These are phyloP conservation scores for Fusarium virguliforme DNA, from an alignment of 2,329 filamentous ascomycete species.

Conservation along the genomic window DNA sequence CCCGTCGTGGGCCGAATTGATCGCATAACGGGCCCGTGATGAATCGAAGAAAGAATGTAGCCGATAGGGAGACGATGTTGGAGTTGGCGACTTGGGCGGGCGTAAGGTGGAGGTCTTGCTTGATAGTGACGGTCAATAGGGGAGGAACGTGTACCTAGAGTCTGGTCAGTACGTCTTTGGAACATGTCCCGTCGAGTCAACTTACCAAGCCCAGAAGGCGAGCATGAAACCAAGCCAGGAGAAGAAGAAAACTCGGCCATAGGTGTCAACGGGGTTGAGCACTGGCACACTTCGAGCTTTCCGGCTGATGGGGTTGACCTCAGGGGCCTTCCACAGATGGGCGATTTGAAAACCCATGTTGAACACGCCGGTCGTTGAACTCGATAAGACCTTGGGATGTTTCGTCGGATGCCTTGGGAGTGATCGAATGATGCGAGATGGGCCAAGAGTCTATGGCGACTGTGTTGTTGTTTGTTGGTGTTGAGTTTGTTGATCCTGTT, in stretches of 20 bases:
- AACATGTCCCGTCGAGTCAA: conserved; percentile 5
- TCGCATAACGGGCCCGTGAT: conserved; percentile 89
- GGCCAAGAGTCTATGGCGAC: conserved; percentile 8
- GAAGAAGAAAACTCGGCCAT: conserved; percentile 93
- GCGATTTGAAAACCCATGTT: conserved; percentile 53
- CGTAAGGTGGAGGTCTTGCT: conserved; percentile 81
- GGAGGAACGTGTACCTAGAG: conserved; percentile 83
- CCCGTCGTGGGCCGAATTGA: conserved; percentile 83
- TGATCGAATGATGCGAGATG: not conserved
- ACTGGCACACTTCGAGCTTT: conserved; percentile 87
- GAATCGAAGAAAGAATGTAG: conserved; percentile 80
- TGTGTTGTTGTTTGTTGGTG: conserved; percentile 36
- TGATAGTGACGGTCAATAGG: conserved; percentile 83
- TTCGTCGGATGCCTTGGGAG: conserved; percentile 3
- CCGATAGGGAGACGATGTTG: conserved; percentile 86
- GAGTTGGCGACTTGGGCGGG: conserved; percentile 85
- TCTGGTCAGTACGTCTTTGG: conserved; percentile 27
- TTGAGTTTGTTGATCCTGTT: conserved; percentile 30
- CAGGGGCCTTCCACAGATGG: conserved; percentile 65
- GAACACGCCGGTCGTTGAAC: conserved; percentile 12
- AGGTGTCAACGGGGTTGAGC: conserved; percentile 83
- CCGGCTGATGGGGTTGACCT: conserved; percentile 86
- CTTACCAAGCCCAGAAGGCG: conserved; percentile 86
- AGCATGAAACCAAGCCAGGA: conserved; percentile 90
- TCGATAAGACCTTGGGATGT: conserved; percentile 1